Evolutionary conservation across 306 rosid species (phyloP), one percentile per base, ranked within the genome.

Genomic region (Senna tora): DNA sequence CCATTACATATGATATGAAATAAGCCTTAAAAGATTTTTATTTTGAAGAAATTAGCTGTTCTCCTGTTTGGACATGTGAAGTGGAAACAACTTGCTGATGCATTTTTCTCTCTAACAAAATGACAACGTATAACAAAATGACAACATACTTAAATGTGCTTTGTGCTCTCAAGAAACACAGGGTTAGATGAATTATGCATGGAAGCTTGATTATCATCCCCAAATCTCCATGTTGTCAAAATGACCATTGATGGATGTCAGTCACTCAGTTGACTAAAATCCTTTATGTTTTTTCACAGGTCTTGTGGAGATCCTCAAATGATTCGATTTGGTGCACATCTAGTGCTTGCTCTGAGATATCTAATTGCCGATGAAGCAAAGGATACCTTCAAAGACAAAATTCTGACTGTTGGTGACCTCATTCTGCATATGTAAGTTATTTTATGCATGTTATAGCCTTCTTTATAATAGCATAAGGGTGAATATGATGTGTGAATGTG

Each of bases 261-360:
- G n/a, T n/a, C n/a, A n/a, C n/a, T n/a, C n/a, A n/a, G 57, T 67
- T 77, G 72, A 75, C 75, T 70, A 22, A 65, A 53, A 30, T 55
- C 66, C 67, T 39, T 15, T 70, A 59, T 66, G 76, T 60, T 63
- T 68, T 77, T 45, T 68, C 42, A 69, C 78, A 93, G 98, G 86
- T 96, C 91, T 59, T 85, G 80, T 67, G 96, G 98, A 73, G 98
- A 93, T 85, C 91, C 98, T 61, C 96, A 93, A 65, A 93, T 93
- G 96, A 93, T 93, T 72, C 90, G 96, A 51, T 93, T 90, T 80
- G 96, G 96, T 79, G 96, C 98, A 76, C 98, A 93, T 85, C 86
- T 93, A 60, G 96, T 93, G 73, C 96, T 93, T 36, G 92, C 90
- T 79, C 96, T 90, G 51, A 82, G 98, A 72, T 74, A 85, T 83